Evolutionary conservation across 2,329 filamentous ascomycete species (phyloP), one percentile per base, ranked within the genome.

Genomic region (Diplocarpon mali): DNA sequence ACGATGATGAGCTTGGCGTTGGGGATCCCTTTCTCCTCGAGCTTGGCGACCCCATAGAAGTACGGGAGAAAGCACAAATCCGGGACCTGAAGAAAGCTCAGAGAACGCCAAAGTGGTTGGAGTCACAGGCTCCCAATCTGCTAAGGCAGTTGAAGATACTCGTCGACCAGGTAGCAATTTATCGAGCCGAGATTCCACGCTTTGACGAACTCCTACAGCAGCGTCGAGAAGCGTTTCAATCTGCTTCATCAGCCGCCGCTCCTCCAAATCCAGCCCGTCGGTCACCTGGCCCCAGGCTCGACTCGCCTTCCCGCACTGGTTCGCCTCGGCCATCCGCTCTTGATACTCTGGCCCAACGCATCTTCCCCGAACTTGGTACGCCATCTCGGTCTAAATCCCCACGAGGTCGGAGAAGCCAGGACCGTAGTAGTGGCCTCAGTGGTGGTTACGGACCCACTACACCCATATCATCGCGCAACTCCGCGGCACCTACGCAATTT

Each of bases 181-280:
- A 82, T 66, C 75, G 77, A 42, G 67, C 69, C 38, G 73, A 75
- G 5, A 72, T 89, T 6, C 76, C 82, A 0, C 76, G 84, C 31
- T 89, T 88, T 58, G 80, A 86, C 41, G 78, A 83, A 31, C 69
- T 88, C 2, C 66, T 88, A 3, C 80, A 72, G 64, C 78, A 73
- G 62, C 78, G 71, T 11, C 75, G 77, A 5, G 73, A 79, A 49
- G 77, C 75, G 0, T 83, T 82, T 55, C 73, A 76, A 54, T 75
- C 74, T 2, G 75, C 77, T 2, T 69, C 71, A 24, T 59, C 63
- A 48, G 49, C 59, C 44, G 48, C 55, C 40, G 44, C 62, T 20
- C 55, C 57, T 24, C 54, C 62, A n/a, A 51, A 59, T 14, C 56
- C 46, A 49, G 50, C 53, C 39, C 42, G 48, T 30, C 39, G 49